Evolutionary conservation across 2,329 filamentous ascomycete genomes (phyloP).

Genomic region (Botryotinia calthae): DNA sequence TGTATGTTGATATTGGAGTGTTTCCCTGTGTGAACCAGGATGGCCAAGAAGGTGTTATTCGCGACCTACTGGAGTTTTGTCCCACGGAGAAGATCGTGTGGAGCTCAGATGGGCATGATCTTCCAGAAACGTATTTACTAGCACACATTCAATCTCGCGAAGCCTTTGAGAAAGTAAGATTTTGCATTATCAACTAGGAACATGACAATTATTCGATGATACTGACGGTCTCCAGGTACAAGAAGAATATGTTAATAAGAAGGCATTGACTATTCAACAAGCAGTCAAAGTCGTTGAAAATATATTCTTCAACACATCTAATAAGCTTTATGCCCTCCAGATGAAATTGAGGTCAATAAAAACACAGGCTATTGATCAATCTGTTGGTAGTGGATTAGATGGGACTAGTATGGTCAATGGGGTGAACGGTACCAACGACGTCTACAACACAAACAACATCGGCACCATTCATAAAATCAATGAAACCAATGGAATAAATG

Average conservation of each 20-base stretch:
- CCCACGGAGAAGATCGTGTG: constrained; percentile 74
- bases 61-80: constrained; percentile 71
- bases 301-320: constrained; percentile 75
- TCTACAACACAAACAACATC: neutral
- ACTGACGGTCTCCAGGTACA: constrained; percentile 52
- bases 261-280: constrained; percentile 58
- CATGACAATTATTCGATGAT: neutral
- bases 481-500: neutral
- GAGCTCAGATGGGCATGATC: constrained; percentile 78
- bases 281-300: constrained; percentile 63
- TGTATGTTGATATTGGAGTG: constrained; percentile 79
- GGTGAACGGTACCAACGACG: neutral
- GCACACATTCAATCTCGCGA: constrained; percentile 71
- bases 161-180: constrained; percentile 62
- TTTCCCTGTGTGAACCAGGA: constrained; percentile 76
- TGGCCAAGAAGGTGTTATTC: constrained; percentile 68
- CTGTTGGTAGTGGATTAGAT: neutral
- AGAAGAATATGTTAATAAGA: constrained; percentile 62
- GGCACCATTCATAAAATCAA: neutral
- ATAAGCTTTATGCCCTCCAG: constrained; percentile 66
- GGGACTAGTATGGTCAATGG: neutral
- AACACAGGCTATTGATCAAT: neutral
- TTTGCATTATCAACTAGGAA: neutral
- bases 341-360: constrained; percentile 40
- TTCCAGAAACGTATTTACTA: constrained; percentile 74